Conservation (phyloP, 805 yeast genomes). For the Ogataea ganodermae region DNA sequence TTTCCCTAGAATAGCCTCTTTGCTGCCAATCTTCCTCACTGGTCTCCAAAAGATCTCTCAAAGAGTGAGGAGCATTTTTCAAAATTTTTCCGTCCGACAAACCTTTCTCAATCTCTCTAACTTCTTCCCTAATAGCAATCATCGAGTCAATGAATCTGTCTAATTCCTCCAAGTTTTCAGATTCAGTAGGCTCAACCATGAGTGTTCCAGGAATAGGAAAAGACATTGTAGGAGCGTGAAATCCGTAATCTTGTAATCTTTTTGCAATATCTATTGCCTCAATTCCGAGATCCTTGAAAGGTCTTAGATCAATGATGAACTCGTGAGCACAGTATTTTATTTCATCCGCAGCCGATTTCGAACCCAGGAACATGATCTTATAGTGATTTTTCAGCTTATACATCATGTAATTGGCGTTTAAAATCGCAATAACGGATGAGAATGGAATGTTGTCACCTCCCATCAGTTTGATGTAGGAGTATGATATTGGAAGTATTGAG, state of each 20-base stretch:
- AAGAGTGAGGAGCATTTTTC: constrained; percentile 91
- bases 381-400: constrained; percentile 68
- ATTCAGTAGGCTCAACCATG: constrained; percentile 98
- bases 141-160: constrained; percentile 89
- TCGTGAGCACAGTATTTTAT: constrained; percentile 92
- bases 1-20: constrained; percentile 88
- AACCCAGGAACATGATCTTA: constrained; percentile 72
- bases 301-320: constrained; percentile 88
- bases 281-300: constrained; percentile 73
- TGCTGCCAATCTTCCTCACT: constrained; percentile 68
- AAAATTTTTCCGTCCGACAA: constrained; percentile 67
- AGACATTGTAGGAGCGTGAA: constrained; percentile 98
- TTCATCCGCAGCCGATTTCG: constrained; percentile 28
- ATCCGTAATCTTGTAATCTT: constrained; percentile 95
- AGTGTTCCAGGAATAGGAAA: constrained; percentile 98
- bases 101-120: constrained; percentile 67
- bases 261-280: constrained; percentile 98
- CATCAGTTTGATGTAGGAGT: constrained; percentile 92
- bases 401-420: constrained; percentile 97
- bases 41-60: constrained; percentile 70
- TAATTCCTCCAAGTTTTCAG: constrained; percentile 84
- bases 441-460: constrained; percentile 83
- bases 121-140: constrained; percentile 80
- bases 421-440: constrained; percentile 86
- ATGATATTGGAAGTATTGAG: constrained; percentile 87